Base-by-base conservation (phyloP, 1,284 basidiomycete species). In the Cerrena zonata region DNA sequence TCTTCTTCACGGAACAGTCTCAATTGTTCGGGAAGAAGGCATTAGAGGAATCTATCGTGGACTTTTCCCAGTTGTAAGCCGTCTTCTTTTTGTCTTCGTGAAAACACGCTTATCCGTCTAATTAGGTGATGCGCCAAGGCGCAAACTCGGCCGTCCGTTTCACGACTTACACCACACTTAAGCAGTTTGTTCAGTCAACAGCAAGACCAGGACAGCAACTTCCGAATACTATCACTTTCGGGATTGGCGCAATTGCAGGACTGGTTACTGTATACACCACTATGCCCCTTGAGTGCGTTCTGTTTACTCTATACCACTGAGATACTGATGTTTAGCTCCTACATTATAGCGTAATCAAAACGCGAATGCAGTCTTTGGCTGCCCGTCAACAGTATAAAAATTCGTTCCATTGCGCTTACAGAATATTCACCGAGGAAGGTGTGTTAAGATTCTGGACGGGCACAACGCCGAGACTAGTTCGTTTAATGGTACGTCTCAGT, bases 71-170 rank as follows among this genome's bases (percentile, higher is more conserved):
- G 94, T 98, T 47, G 92, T 92, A 67, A 56, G 85, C 26, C 50
- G 30, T 52, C 18, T 13, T 45, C 34, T 46, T 48, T 23, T 4
- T 40, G 4, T 11, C 23, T 56, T 19, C 1, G 23, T 49, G n/a
- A 40, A 15, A 40, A 15, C 15, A 18, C 10, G 34, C 13, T 44
- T 2, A 26, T 49, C 0, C 19, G n/a, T 13, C n/a, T n/a, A n/a
- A 34, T 15, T 61, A 94, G 91, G 92, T 96, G 84, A 89, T 97
- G 79, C 85, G 94, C 37, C 95, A 99, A 80, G 94, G 94, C 19
- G 94, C 94, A 34, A 98, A 98, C 68, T 96, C 93, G 7, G 93
- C 94, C 12, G 85, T 99, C 27, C 80, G 95, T n/a, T 98, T 98
- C 72, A 94, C 94, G 44, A 94, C 91, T 0, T 97, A 97, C 69